A percentile compares a stretch with the other conserved stretches of the same genome.
phyloP scores from a whole-genome alignment of 2,329 filamentous ascomycete genomes.

The Capronia epimyces region DNA sequence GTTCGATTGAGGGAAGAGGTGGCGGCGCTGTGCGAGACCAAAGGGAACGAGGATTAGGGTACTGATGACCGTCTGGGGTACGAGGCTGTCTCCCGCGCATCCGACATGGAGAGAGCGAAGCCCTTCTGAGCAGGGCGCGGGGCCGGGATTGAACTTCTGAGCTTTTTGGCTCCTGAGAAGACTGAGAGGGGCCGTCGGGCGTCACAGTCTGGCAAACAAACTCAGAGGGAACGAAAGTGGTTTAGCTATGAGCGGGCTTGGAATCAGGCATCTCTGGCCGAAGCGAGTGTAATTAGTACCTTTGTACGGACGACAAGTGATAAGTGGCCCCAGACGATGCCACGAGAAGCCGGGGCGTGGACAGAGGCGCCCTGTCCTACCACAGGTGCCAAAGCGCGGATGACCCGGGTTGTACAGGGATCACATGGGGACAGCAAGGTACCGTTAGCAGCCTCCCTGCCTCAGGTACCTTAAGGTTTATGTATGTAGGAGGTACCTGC shows the following conservation, averaged over 20 bases:
- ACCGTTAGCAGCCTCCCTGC: too few relatives aligned
- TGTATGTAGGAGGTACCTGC: background rate
- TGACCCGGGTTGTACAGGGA: too few relatives aligned
- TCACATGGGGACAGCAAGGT: too few relatives aligned
- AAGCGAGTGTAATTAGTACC: background rate
- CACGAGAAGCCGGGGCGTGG: too few relatives aligned
- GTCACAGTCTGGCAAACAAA: background rate
- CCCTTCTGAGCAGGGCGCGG: conserved; percentile 3
- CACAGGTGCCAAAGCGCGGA: too few relatives aligned
- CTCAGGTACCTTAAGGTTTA: too few relatives aligned
- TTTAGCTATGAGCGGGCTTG: background rate
- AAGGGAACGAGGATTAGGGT: conserved; percentile 5
- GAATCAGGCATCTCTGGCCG: background rate
- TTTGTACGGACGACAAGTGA: background rate
- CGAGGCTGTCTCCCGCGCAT: conserved; percentile 21
- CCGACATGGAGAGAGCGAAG: conserved; percentile 16
- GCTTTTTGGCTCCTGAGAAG: background rate
- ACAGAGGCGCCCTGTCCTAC: too few relatives aligned
- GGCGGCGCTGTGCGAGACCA: background rate
- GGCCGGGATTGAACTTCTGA: background rate
- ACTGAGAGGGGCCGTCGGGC: background rate
- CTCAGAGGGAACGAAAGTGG: background rate
- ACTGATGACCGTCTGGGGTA: conserved; percentile 7
- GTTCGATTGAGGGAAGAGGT: conserved; percentile 20
- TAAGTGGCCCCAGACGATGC: background rate